Conservation (phyloP, 345 rosid species). For the Populus tremula region DNA sequence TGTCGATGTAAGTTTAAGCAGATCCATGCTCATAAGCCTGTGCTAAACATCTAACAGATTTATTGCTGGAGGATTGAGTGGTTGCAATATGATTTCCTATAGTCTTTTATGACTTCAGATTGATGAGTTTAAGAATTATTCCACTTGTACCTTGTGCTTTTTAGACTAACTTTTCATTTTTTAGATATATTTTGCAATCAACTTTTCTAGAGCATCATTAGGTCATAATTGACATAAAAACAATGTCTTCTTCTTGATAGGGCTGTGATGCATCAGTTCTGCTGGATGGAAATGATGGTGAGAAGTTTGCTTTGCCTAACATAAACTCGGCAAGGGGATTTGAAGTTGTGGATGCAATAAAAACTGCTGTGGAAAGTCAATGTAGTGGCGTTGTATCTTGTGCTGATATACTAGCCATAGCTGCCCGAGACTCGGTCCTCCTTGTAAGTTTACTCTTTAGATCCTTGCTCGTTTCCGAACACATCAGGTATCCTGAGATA, state of each 20-base stretch:
- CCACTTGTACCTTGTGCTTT: too few relatives aligned
- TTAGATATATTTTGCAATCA: too few relatives aligned
- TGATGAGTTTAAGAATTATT: too few relatives aligned
- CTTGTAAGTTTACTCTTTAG: slow-evolving; percentile 39
- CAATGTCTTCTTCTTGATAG: slow-evolving; percentile 15
- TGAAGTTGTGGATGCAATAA: slow-evolving; percentile 60
- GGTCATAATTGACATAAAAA: too few relatives aligned
- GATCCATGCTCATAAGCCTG: too few relatives aligned
- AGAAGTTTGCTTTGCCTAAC: slow-evolving; percentile 53
- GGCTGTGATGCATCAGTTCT: slow-evolving; percentile 67
- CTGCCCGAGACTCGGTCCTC: slow-evolving; percentile 64
- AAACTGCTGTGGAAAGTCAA: slow-evolving; percentile 56
- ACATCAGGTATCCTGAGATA: background rate
- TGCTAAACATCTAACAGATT: too few relatives aligned
- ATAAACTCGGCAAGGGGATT: slow-evolving; percentile 56
- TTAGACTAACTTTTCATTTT: too few relatives aligned
- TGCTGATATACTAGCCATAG: slow-evolving; percentile 24
- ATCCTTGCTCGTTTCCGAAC: background rate
- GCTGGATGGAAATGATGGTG: slow-evolving; percentile 50
- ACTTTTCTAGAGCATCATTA: too few relatives aligned
- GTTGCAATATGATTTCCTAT: too few relatives aligned
- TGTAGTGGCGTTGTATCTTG: slow-evolving; percentile 52
- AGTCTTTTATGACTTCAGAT: too few relatives aligned
- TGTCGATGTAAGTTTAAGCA: slow-evolving; percentile 46
- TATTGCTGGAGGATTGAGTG: too few relatives aligned